phyloP scores from a whole-genome alignment of 2,329 filamentous ascomycete species.

The Trichoderma semiorbis region DNA sequence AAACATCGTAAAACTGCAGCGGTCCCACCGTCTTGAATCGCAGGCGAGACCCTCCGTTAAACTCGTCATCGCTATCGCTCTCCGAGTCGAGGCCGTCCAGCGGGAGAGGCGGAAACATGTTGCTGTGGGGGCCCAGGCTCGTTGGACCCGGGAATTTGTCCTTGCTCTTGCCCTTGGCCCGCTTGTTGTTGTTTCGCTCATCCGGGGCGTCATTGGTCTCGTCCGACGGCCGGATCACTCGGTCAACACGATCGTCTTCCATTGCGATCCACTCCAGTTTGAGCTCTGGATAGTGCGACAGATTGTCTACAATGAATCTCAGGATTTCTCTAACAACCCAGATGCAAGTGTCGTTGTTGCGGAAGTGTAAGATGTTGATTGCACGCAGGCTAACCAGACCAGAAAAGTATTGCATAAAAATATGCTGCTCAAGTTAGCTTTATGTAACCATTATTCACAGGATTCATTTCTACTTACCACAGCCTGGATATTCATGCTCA shows the following conservation, averaged over 20 bases:
- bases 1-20: constrained; percentile 39
- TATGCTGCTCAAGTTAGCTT: constrained; percentile 43
- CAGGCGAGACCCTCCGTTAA: constrained; percentile 32
- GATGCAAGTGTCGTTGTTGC: constrained; percentile 53
- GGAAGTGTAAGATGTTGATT: constrained; percentile 53
- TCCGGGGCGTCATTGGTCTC: constrained; percentile 26
- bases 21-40: constrained; percentile 37
- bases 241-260: constrained; percentile 48
- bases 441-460: background rate
- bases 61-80: constrained; percentile 35
- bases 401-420: constrained; percentile 52
- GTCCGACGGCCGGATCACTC: constrained; percentile 43
- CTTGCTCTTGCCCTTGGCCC: constrained; percentile 37
- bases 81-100: constrained; percentile 30
- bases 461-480: constrained; percentile 44
- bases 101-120: constrained; percentile 30
- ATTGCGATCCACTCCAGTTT: constrained; percentile 59
- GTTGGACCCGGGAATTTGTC: constrained; percentile 25
- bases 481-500: constrained; percentile 50
- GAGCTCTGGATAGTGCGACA: constrained; percentile 53
- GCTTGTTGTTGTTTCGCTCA: constrained; percentile 25
- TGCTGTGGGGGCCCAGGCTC: constrained; percentile 12
- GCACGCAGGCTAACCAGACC: constrained; percentile 49
- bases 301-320: constrained; percentile 56
- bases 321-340: constrained; percentile 56